Percentiles rank a stretch among this genome's conserved stretches.
These are phyloP conservation scores for Penicillium hordei DNA, from an alignment of 2,329 filamentous ascomycete genomes.

Conservation along the genomic window DNA sequence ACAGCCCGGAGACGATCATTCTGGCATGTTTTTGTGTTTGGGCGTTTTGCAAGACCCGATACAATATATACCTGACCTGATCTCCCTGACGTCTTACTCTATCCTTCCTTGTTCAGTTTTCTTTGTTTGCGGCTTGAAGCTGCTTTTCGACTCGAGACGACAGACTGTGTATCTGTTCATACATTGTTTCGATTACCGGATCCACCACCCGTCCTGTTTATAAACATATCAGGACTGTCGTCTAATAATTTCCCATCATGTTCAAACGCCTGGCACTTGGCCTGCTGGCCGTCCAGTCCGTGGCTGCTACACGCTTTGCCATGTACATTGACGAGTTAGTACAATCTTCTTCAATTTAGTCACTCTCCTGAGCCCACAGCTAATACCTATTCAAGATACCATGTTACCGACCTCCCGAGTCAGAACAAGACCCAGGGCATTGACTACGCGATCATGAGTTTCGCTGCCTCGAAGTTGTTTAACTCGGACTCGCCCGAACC, in stretches of 20 bases:
- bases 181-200: neutral
- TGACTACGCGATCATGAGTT: constrained; percentile 57
- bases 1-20: constrained; percentile 8
- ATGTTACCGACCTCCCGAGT: constrained; percentile 39
- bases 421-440: constrained; percentile 44
- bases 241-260: constrained; percentile 18
- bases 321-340: constrained; percentile 53
- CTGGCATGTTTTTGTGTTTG: neutral
- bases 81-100: neutral
- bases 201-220: neutral
- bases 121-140: constrained; percentile 5
- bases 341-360: too few relatives aligned
- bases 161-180: neutral
- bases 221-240: neutral
- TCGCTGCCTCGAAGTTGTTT: constrained; percentile 54
- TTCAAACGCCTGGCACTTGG: constrained; percentile 29
- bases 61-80: constrained; percentile 5
- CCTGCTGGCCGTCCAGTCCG: constrained; percentile 34
- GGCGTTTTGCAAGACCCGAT: neutral
- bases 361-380: neutral
- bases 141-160: neutral
- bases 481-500: constrained; percentile 44
- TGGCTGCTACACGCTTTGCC: constrained; percentile 33
- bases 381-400: constrained; percentile 38
- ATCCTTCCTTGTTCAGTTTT: neutral